A percentile compares a stretch with the other conserved stretches of the same genome.
Conservation (phyloP, 805 yeast species). For the Sugiyamaella smithiae region DNA sequence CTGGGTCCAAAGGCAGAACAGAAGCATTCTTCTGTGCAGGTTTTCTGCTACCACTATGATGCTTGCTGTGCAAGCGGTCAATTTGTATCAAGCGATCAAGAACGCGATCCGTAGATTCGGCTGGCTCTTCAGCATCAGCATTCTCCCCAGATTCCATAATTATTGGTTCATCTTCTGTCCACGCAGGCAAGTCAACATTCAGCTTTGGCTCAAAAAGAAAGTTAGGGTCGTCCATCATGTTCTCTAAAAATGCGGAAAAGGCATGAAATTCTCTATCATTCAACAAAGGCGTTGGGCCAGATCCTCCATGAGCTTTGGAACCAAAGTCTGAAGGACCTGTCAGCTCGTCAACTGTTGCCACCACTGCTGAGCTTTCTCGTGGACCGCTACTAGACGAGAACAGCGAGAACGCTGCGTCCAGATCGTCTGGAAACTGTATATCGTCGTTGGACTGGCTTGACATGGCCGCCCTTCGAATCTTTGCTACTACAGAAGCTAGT, state of each 20-base stretch:
- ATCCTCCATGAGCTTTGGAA: not conserved
- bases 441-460: constrained; percentile 5
- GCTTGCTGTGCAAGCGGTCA: not conserved
- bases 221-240: constrained; percentile 30
- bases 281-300: constrained; percentile 20
- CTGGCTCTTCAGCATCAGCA: not conserved
- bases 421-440: constrained; percentile 19
- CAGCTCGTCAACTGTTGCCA: not conserved
- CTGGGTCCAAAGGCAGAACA: not conserved
- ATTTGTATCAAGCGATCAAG: not conserved
- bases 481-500: no score
- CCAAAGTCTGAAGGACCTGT: no score
- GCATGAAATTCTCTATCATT: constrained; percentile 32
- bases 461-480: constrained; percentile 1
- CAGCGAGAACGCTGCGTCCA: constrained; percentile 25
- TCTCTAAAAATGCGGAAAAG: constrained; percentile 32
- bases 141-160: not conserved
- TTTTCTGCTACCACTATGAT: not conserved
- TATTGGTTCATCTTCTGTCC: constrained; percentile 10
- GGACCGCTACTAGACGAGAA: constrained; percentile 5
- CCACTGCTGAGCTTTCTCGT: not conserved
- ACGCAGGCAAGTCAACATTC: constrained; percentile 24
- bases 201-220: constrained; percentile 33
- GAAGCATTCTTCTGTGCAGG: not conserved
- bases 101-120: not conserved